These are phyloP conservation scores for Arthrobotrys sphaeroides DNA, from an alignment of 2,329 filamentous ascomycete genomes.

Conservation along the genomic window DNA sequence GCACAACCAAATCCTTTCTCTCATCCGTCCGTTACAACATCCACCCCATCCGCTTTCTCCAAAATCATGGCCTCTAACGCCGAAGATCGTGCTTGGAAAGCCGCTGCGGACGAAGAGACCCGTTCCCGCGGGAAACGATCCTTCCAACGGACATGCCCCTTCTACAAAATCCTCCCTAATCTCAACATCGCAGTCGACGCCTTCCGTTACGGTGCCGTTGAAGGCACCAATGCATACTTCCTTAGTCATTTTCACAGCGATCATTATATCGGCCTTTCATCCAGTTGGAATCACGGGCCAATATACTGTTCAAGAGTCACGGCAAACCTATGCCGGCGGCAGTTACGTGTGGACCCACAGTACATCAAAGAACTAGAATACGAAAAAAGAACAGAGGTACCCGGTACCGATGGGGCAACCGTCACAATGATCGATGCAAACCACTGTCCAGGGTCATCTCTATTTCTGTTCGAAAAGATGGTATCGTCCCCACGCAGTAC, in stretches of 20 bases:
- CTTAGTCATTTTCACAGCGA: slow-evolving; percentile 98
- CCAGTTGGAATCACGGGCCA: slow-evolving; percentile 88
- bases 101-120: slow-evolving; percentile 83
- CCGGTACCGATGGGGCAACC: slow-evolving; percentile 79
- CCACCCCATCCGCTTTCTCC: slow-evolving; percentile 77
- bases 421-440: slow-evolving; percentile 98
- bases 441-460: slow-evolving; percentile 91
- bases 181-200: slow-evolving; percentile 95
- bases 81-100: slow-evolving; percentile 89
- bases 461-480: slow-evolving; percentile 88
- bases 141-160: slow-evolving; percentile 90
- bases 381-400: slow-evolving; percentile 79
- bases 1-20: slow-evolving; percentile 37
- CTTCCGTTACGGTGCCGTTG: slow-evolving; percentile 91
- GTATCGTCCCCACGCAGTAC: slow-evolving; percentile 64
- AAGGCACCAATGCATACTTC: slow-evolving; percentile 93
- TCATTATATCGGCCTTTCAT: slow-evolving; percentile 90
- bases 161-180: slow-evolving; percentile 97
- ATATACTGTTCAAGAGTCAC: slow-evolving; percentile 97
- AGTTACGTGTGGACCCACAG: slow-evolving; percentile 83
- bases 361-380: slow-evolving; percentile 88
- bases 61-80: slow-evolving; percentile 92
- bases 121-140: slow-evolving; percentile 64
- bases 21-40: slow-evolving; percentile 54
- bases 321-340: slow-evolving; percentile 84